Conservation (phyloP, 257 asterid species). For the Lithospermum erythrorhizon region DNA sequence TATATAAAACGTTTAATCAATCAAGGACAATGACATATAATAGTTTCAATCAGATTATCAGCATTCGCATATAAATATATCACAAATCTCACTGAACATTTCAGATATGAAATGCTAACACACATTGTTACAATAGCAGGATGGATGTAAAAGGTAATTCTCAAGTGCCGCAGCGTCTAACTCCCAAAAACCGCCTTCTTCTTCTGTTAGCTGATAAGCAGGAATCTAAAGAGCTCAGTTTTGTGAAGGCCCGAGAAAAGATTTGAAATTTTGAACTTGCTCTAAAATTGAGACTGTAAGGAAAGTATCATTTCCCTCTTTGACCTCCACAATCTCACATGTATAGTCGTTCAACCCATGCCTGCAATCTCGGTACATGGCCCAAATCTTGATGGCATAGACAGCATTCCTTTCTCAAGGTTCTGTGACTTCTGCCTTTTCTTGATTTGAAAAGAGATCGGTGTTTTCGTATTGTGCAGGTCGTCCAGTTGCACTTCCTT, state of each 20-base stretch:
- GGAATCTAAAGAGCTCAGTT: constrained; percentile 22
- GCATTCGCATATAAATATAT: no score
- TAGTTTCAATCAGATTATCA: no score
- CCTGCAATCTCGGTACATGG: constrained; percentile 23
- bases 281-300: constrained; percentile 14
- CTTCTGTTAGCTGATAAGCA: constrained; percentile 22
- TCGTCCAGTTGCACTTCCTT: constrained; percentile 9
- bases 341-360: constrained; percentile 12
- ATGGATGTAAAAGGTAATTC: constrained; percentile 5
- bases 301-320: constrained; percentile 1
- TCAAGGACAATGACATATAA: no score
- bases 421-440: neutral
- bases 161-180: constrained; percentile 27
- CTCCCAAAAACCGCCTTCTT: constrained; percentile 24
- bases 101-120: no score
- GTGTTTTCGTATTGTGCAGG: neutral
- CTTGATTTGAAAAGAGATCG: constrained; percentile 22
- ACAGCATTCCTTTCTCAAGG: constrained; percentile 5
- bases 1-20: no score
- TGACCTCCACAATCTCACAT: constrained; percentile 22
- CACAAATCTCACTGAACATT: no score
- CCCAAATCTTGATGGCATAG: constrained; percentile 28
- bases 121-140: no score
- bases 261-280: constrained; percentile 12
- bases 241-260: constrained; percentile 20